Conservation (phyloP, 2,329 filamentous ascomycete species). For the Zymoseptoria passerinii region DNA sequence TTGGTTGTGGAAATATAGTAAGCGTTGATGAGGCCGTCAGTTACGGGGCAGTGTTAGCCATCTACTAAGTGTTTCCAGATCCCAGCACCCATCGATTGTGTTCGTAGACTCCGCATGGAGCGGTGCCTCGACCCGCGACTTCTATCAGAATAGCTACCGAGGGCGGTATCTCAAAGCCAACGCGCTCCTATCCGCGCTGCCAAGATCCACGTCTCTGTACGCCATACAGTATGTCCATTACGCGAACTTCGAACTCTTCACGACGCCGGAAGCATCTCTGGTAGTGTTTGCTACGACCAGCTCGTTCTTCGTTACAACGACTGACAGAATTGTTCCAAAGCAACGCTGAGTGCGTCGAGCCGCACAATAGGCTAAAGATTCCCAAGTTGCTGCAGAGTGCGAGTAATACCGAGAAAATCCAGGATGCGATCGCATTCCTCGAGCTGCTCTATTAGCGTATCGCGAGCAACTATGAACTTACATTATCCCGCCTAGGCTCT, state of each 20-base stretch:
- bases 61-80: no score
- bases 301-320: not conserved
- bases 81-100: no score
- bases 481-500: not conserved
- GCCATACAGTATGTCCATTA: not conserved
- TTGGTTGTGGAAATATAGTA: no score
- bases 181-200: not conserved
- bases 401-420: not conserved
- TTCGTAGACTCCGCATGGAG: no score
- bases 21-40: no score
- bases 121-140: no score
- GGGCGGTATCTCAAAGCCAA: no score
- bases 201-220: not conserved
- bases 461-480: not conserved
- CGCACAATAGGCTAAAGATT: not conserved
- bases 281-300: not conserved
- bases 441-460: not conserved
- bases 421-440: not conserved
- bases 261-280: not conserved
- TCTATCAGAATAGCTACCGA: no score
- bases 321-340: not conserved
- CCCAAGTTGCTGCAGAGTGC: not conserved
- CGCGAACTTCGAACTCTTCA: not conserved
- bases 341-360: not conserved
- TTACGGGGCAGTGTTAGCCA: no score